phyloP scores from a whole-genome alignment of 1,284 basidiomycete species.

The Rugosomyces carneus region DNA sequence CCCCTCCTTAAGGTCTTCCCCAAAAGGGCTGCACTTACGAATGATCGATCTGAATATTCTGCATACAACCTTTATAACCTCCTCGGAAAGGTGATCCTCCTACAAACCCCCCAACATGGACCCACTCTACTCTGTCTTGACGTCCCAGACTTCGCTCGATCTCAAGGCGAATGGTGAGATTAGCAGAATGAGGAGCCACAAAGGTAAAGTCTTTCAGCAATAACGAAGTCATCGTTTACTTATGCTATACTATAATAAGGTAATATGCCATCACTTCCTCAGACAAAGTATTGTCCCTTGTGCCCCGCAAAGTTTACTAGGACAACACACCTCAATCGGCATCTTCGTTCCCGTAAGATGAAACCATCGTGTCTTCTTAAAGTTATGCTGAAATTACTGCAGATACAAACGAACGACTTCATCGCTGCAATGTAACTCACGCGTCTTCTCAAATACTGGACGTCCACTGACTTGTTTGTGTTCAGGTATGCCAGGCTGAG shows the following conservation, averaged over 20 bases:
- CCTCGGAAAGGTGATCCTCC: conserved; percentile 10
- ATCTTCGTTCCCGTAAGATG: conserved; percentile 39
- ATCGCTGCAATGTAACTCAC: conserved; percentile 41
- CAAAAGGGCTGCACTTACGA: conserved; percentile 8
- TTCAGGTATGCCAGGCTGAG: conserved; percentile 45
- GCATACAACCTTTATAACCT: conserved; percentile 15
- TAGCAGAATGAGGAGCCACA: conserved; percentile 36
- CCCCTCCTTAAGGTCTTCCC: conserved; percentile 3
- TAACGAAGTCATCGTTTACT: background rate
- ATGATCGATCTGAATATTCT: conserved; percentile 12
- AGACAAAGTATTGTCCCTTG: conserved; percentile 47
- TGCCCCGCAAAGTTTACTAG: conserved; percentile 55
- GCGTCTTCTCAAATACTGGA: background rate
- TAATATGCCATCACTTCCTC: conserved; percentile 38
- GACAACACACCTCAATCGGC: conserved; percentile 51
- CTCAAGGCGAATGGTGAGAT: conserved; percentile 37
- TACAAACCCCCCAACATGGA: conserved; percentile 13
- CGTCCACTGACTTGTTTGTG: background rate
- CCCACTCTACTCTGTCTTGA: conserved; percentile 14
- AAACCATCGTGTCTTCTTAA: background rate
- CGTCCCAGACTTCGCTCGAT: conserved; percentile 21
- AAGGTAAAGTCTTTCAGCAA: conserved; percentile 22
- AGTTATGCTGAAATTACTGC: background rate
- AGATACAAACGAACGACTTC: conserved; percentile 45
- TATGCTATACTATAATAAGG: conserved; percentile 20